phyloP scores from a whole-genome alignment of 306 rosid species.

The Lathyrus sativus region DNA sequence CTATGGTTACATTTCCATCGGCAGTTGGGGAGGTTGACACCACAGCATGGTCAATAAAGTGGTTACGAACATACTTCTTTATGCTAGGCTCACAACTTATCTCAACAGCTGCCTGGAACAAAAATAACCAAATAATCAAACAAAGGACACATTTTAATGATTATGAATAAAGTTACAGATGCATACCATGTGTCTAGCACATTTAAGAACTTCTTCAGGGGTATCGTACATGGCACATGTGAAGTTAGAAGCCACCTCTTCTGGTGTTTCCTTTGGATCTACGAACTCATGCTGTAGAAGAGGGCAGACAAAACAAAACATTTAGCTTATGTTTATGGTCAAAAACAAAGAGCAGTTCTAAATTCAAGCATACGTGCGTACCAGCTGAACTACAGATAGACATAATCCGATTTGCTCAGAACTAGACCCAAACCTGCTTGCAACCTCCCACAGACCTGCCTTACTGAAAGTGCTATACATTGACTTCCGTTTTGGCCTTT shows the following conservation, averaged over 20 bases:
- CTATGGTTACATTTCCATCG: conserved; percentile 74
- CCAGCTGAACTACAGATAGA: conserved; percentile 72
- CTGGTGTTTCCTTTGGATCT: conserved; percentile 97
- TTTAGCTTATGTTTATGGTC: conserved; percentile 19
- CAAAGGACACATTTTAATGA: conserved; percentile 15
- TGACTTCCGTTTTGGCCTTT: conserved; percentile 93
- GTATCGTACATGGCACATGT: conserved; percentile 86
- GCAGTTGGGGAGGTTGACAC: conserved; percentile 85
- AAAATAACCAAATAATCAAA: conserved; percentile 18
- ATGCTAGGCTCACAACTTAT: conserved; percentile 97
- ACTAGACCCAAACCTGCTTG: conserved; percentile 90
- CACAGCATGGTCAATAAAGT: conserved; percentile 84
- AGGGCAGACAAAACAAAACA: conserved; percentile 19
- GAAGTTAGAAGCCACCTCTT: conserved; percentile 92
- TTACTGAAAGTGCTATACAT: conserved; percentile 69
- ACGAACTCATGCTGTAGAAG: conserved; percentile 77
- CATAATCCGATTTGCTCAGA: conserved; percentile 94
- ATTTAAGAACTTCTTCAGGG: conserved; percentile 89
- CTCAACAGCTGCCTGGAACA: conserved; percentile 94
- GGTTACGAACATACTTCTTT: conserved; percentile 83
- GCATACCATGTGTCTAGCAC: conserved; percentile 95
- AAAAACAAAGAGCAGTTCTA: conserved; percentile 33
- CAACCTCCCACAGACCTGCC: conserved; percentile 98
- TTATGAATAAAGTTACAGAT: conserved; percentile 9
- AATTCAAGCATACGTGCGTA: conserved; percentile 53